Percentiles rank a stretch among this genome's conserved stretches.
These are phyloP conservation scores for Saccharomycopsis capsularis DNA, from an alignment of 805 yeast species.

Conservation along the genomic window DNA sequence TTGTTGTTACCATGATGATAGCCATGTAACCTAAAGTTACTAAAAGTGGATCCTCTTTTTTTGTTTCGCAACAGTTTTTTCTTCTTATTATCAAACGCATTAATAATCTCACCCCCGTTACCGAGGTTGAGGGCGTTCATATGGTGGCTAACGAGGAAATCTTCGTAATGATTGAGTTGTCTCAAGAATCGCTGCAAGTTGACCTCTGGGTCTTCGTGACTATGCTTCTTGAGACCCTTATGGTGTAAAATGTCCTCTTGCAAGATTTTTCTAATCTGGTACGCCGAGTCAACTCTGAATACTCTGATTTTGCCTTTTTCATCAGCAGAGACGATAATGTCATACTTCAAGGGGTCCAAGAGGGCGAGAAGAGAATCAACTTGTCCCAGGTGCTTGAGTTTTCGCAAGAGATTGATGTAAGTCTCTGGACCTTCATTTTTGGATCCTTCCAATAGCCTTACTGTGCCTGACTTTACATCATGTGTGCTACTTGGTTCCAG, in stretches of 20 bases:
- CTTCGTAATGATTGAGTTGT: slow-evolving; percentile 2
- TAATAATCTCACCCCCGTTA: neutral
- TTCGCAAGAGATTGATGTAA: neutral
- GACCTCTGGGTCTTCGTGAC: neutral
- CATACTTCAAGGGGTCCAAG: slow-evolving; percentile 17
- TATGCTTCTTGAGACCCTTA: neutral
- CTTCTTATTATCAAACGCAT: neutral
- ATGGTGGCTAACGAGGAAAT: neutral
- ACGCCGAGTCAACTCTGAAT: slow-evolving; percentile 73
- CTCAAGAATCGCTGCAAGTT: slow-evolving; percentile 10
- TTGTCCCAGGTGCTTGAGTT: neutral
- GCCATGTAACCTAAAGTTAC: neutral
- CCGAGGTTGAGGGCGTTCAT: neutral
- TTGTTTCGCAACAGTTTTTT: neutral
- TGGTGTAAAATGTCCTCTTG: slow-evolving; percentile 22
- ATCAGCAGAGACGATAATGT: slow-evolving; percentile 71
- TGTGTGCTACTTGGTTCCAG: neutral
- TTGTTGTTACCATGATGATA: neutral
- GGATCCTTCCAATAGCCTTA: neutral
- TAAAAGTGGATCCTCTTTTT: neutral
- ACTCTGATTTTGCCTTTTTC: slow-evolving; percentile 65
- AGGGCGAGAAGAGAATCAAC: slow-evolving; percentile 4
- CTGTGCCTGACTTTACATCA: neutral
- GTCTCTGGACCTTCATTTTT: neutral
- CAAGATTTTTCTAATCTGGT: slow-evolving; percentile 34